These are phyloP conservation scores for Lunularia cruciata DNA, from an alignment of 225 moss, liverwort and hornwort species.

Conservation along the genomic window DNA sequence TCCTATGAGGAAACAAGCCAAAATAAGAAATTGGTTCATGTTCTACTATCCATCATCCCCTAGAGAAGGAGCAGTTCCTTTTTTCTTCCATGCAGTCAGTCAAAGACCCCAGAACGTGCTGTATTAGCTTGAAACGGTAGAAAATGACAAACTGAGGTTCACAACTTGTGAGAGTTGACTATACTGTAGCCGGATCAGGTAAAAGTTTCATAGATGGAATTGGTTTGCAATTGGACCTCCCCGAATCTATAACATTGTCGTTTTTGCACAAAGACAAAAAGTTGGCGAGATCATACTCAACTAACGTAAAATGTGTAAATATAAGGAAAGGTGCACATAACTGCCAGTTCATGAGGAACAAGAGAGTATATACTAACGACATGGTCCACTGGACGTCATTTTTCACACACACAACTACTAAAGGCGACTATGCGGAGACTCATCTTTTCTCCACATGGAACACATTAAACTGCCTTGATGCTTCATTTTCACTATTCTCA, in stretches of 20 bases:
- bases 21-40: too few species aligned
- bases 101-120: too few species aligned
- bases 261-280: background rate
- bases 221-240: background rate
- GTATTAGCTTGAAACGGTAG: too few species aligned
- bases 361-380: background rate
- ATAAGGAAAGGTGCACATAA: background rate
- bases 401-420: background rate
- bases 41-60: too few species aligned
- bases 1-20: too few species aligned
- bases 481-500: background rate
- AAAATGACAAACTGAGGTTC: too few species aligned
- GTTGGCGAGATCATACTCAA: background rate
- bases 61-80: too few species aligned
- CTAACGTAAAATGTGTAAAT: background rate
- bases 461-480: slow-evolving; percentile 10
- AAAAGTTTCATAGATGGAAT: too few species aligned
- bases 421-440: background rate
- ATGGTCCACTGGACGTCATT: slow-evolving; percentile 1
- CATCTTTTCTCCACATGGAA: background rate
- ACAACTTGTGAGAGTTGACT: too few species aligned
- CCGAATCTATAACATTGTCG: background rate
- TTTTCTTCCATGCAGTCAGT: too few species aligned
- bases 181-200: too few species aligned
- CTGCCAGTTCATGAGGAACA: background rate